phyloP scores from a whole-genome alignment of 768 basidiomycete species.

The Arthromyces matolae region DNA sequence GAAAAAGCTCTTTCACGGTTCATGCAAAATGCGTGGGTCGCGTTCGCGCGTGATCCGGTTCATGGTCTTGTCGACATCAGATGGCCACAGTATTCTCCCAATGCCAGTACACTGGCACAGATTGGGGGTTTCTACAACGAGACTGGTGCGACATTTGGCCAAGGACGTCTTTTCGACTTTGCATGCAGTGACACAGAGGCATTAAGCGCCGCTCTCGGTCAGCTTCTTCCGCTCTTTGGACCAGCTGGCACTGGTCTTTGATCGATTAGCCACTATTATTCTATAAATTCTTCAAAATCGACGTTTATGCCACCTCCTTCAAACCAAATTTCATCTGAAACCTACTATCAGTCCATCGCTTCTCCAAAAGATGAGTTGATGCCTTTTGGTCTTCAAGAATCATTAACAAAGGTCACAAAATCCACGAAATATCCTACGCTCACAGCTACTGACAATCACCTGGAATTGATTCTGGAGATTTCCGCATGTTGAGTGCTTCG shows the following conservation, averaged over 20 bases:
- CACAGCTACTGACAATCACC: no score
- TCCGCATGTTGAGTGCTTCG: no score
- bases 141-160: constrained; percentile 2
- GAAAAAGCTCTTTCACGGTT: constrained; percentile 28
- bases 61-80: constrained; percentile 22
- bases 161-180: constrained; percentile 7
- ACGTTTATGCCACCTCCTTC: not conserved
- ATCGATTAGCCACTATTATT: not conserved
- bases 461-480: no score
- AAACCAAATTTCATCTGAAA: not conserved
- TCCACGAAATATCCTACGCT: no score
- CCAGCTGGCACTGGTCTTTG: not conserved
- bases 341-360: no score
- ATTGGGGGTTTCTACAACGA: constrained; percentile 12
- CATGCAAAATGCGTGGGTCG: constrained; percentile 35
- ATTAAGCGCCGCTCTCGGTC: not conserved
- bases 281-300: not conserved
- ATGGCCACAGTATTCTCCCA: constrained; percentile 19
- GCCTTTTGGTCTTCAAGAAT: no score
- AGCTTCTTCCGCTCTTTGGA: not conserved
- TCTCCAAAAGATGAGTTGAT: no score
- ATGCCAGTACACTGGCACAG: constrained; percentile 7
- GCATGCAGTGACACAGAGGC: constrained; percentile 4
- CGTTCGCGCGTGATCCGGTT: constrained; percentile 35
- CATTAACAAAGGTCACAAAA: no score